These are phyloP conservation scores for Nosema muscidifuracis DNA, from an alignment of 371 early-diverging fungal genomes.

Conservation along the genomic window DNA sequence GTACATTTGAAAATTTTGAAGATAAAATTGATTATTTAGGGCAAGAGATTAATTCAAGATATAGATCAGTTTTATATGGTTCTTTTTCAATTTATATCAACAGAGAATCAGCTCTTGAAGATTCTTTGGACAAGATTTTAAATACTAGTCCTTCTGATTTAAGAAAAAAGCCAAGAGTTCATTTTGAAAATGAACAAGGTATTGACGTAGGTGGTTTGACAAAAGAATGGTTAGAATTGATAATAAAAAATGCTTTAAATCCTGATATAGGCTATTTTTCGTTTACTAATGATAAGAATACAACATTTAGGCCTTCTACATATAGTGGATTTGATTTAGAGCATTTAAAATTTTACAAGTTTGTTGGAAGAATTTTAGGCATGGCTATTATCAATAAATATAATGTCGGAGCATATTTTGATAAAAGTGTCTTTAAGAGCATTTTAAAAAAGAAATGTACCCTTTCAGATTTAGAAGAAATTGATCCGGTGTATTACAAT, in stretches of 20 bases:
- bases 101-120: slow-evolving; percentile 38
- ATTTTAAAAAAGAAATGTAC: slow-evolving; percentile 82
- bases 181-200: slow-evolving; percentile 90
- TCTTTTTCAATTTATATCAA: no score
- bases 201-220: slow-evolving; percentile 95
- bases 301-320: slow-evolving; percentile 89
- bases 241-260: slow-evolving; percentile 91
- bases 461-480: slow-evolving; percentile 85
- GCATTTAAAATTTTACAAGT: slow-evolving; percentile 87
- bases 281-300: slow-evolving; percentile 76
- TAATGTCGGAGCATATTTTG: slow-evolving; percentile 85
- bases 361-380: slow-evolving; percentile 92
- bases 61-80: no score
- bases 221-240: slow-evolving; percentile 90
- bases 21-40: no score
- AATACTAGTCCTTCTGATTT: slow-evolving; percentile 28
- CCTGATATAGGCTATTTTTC: slow-evolving; percentile 93
- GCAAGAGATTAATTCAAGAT: no score
- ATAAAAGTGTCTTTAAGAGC: slow-evolving; percentile 90
- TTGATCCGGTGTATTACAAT: slow-evolving; percentile 90
- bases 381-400: slow-evolving; percentile 91
- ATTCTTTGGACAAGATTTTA: slow-evolving; percentile 51
- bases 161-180: slow-evolving; percentile 69
- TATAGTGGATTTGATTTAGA: slow-evolving; percentile 83
- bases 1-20: no score